Conservation (phyloP, 805 yeast genomes). For the Candida pseudoglaebosa region DNA sequence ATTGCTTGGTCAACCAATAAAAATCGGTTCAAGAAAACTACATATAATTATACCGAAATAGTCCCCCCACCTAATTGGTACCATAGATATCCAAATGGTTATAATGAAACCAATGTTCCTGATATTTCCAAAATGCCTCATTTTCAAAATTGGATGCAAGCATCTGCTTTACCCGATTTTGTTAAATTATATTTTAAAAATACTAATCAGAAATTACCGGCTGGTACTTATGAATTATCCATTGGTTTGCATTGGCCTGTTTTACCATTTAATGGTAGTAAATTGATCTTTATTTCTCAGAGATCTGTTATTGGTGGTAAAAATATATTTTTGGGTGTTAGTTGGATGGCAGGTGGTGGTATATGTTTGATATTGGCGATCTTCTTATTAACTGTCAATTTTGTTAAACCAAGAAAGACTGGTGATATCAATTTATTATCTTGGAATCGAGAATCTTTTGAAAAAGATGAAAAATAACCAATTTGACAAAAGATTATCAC, state of each 20-base stretch:
- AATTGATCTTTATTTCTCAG: constrained; percentile 63
- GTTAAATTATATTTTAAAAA: constrained; percentile 56
- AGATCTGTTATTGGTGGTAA: constrained; percentile 75
- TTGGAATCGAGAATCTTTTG: constrained; percentile 55
- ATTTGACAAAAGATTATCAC: too few species aligned
- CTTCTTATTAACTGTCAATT: constrained; percentile 48
- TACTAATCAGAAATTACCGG: constrained; percentile 47
- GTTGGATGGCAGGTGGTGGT: constrained; percentile 75
- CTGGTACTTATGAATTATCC: constrained; percentile 60
- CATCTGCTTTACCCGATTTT: constrained; percentile 40
- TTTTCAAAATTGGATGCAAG: constrained; percentile 46
- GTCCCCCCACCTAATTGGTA: constrained; percentile 46
- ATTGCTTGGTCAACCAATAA: constrained; percentile 40
- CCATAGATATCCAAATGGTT: constrained; percentile 40
- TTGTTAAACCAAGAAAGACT: constrained; percentile 62
- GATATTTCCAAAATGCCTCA: constrained; percentile 41
- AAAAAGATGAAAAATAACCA: constrained; percentile 13
- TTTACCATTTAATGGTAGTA: constrained; percentile 60
- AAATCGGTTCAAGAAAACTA: constrained; percentile 39
- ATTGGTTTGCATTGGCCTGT: constrained; percentile 82
- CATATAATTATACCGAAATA: constrained; percentile 32
- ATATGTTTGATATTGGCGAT: constrained; percentile 58
- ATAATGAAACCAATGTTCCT: constrained; percentile 40
- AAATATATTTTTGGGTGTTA: constrained; percentile 65
- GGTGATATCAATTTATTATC: constrained; percentile 71